Conservation (phyloP, 345 rosid genomes). For the Arabis alpina region DNA sequence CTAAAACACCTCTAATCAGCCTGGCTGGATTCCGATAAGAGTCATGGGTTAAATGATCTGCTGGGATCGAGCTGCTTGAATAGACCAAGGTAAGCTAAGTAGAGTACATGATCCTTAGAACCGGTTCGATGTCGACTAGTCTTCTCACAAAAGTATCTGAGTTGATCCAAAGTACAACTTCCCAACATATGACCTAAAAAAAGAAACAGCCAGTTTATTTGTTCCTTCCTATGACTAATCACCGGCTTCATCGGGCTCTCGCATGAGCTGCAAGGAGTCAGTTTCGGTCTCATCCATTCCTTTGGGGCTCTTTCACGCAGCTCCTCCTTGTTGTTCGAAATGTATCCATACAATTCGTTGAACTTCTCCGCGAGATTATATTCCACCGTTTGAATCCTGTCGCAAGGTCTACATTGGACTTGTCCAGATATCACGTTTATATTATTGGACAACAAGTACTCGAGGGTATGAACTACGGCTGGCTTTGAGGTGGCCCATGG, state of each 20-base stretch:
- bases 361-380: slow-evolving; percentile 59
- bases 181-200: slow-evolving; percentile 81
- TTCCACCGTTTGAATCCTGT: slow-evolving; percentile 46
- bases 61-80: slow-evolving; percentile 65
- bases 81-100: slow-evolving; percentile 55
- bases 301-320: slow-evolving; percentile 70
- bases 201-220: slow-evolving; percentile 84
- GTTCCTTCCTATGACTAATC: slow-evolving; percentile 50
- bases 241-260: slow-evolving; percentile 59
- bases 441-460: slow-evolving; percentile 39
- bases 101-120: slow-evolving; percentile 75
- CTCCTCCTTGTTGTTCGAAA: slow-evolving; percentile 39
- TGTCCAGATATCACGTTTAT: slow-evolving; percentile 49
- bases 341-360: slow-evolving; percentile 48
- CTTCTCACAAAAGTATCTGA: slow-evolving; percentile 78
- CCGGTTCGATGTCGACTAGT: slow-evolving; percentile 70
- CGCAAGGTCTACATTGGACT: slow-evolving; percentile 71
- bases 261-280: slow-evolving; percentile 56
- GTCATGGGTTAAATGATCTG: slow-evolving; percentile 29
- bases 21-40: neutral
- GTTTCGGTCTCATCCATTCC: slow-evolving; percentile 58
- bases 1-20: neutral
- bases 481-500: slow-evolving; percentile 69
- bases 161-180: slow-evolving; percentile 64
- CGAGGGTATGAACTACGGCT: slow-evolving; percentile 49